These are phyloP conservation scores for Climacium dendroides DNA, from an alignment of 225 moss, liverwort and hornwort genomes.

Conservation along the genomic window DNA sequence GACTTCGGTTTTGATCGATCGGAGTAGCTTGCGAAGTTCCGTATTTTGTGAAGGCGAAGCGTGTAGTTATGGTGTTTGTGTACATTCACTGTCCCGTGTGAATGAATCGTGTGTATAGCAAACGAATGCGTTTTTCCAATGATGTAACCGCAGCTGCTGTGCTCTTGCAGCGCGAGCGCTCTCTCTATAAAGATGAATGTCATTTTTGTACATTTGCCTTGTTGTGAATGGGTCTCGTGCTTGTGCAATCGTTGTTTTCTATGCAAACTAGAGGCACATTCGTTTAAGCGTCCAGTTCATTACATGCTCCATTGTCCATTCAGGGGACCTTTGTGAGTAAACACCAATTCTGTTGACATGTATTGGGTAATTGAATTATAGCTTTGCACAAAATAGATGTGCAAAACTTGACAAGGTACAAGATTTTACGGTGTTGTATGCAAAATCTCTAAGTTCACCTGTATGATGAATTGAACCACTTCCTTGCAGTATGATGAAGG, in stretches of 20 bases:
- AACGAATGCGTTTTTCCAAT: background rate
- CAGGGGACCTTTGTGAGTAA: background rate
- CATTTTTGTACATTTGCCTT: background rate
- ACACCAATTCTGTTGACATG: background rate
- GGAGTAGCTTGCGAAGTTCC: background rate
- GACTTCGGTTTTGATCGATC: background rate
- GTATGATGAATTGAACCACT: background rate
- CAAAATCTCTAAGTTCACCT: background rate
- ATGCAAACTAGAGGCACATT: background rate
- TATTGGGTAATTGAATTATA: background rate
- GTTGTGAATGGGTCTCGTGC: background rate
- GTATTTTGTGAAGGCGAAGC: background rate
- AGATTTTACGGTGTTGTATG: rapidly evolving
- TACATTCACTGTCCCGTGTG: background rate
- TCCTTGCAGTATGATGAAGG: background rate
- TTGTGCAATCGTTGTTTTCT: background rate
- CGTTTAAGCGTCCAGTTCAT: background rate
- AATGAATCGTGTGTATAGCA: background rate
- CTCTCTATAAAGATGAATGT: background rate
- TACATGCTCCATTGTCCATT: background rate
- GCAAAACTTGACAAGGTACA: too few relatives aligned
- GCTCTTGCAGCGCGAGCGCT: background rate
- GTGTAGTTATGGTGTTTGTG: background rate
- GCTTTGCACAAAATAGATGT: too few relatives aligned
- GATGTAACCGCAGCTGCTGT: background rate